Percentiles rank a stretch among this genome's conserved stretches.
phyloP scores from a whole-genome alignment of 2,329 filamentous ascomycete genomes.

The Fusarium sp. region DNA sequence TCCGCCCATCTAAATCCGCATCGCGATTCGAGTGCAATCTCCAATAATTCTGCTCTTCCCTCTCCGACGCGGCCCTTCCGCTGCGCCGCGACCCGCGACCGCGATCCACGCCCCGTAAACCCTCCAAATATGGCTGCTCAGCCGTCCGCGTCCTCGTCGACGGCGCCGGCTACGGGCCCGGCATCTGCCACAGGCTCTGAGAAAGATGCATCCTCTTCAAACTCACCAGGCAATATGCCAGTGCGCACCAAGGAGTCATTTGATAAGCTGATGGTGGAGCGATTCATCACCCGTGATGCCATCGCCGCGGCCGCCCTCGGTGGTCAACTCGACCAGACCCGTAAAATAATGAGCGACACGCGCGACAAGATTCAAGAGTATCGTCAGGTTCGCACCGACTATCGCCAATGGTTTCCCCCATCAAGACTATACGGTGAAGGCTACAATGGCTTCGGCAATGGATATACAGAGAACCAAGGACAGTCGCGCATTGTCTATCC shows the following conservation, averaged over 20 bases:
- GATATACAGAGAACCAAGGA: slow-evolving; percentile 76
- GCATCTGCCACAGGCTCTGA: slow-evolving; percentile 48
- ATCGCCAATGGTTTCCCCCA: slow-evolving; percentile 66
- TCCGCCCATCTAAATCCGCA: neutral
- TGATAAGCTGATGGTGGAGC: slow-evolving; percentile 64
- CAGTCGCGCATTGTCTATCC: slow-evolving; percentile 83
- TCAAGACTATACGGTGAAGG: slow-evolving; percentile 75
- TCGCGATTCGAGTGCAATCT: slow-evolving; percentile 33
- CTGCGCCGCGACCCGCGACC: slow-evolving; percentile 46
- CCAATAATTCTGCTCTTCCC: slow-evolving; percentile 32
- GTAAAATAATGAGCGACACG: slow-evolving; percentile 70
- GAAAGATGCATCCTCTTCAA: slow-evolving; percentile 42
- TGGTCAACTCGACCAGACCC: slow-evolving; percentile 63
- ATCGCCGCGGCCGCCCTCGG: slow-evolving; percentile 64
- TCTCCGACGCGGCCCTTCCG: slow-evolving; percentile 53
- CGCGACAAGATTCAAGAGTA: slow-evolving; percentile 78
- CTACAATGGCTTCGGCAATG: slow-evolving; percentile 91
- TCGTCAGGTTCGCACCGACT: slow-evolving; percentile 66
- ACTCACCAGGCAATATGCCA: slow-evolving; percentile 47
- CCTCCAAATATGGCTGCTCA: slow-evolving; percentile 57
- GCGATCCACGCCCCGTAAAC: slow-evolving; percentile 40
- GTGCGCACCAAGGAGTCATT: slow-evolving; percentile 68
- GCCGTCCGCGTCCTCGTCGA: slow-evolving; percentile 53
- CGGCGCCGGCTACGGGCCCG: slow-evolving; percentile 49
- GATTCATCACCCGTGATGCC: slow-evolving; percentile 65